A percentile compares a stretch with the other conserved stretches of the same genome.
Conservation (phyloP, 2,329 filamentous ascomycete species). For the Venturia asperata region DNA sequence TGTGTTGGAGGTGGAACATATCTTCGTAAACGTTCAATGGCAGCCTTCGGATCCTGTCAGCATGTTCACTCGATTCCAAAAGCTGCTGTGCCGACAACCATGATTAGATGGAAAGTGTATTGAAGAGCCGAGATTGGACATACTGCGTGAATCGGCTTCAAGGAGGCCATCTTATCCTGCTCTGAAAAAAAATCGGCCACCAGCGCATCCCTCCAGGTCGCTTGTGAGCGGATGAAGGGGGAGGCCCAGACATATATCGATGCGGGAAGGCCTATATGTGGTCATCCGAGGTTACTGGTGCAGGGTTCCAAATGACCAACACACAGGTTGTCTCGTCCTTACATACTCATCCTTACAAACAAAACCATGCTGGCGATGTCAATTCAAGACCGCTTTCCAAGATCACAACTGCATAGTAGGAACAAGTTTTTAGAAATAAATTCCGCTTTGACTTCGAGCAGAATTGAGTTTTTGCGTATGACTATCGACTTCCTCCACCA, state of each 20-base stretch:
- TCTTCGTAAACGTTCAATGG: conserved; percentile 49
- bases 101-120: neutral
- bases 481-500: neutral
- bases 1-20: conserved; percentile 52
- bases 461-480: no score
- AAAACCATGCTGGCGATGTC: no score
- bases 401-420: neutral
- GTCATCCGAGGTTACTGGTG: conserved; percentile 1
- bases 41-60: conserved; percentile 26
- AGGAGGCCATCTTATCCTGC: conserved; percentile 18
- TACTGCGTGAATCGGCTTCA: conserved; percentile 19
- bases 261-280: neutral
- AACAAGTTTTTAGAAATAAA: neutral
- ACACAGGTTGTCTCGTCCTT: neutral
- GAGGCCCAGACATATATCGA: neutral
- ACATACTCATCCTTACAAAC: no score
- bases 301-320: neutral
- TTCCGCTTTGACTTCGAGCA: neutral
- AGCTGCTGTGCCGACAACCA: neutral
- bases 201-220: conserved; percentile 4
- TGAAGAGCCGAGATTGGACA: neutral
- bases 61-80: neutral
- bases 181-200: neutral
- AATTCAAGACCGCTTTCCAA: neutral
- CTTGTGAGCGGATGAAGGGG: neutral